phyloP scores from a whole-genome alignment of 2,329 filamentous ascomycete species.

The Talaromyces amestolkiae region DNA sequence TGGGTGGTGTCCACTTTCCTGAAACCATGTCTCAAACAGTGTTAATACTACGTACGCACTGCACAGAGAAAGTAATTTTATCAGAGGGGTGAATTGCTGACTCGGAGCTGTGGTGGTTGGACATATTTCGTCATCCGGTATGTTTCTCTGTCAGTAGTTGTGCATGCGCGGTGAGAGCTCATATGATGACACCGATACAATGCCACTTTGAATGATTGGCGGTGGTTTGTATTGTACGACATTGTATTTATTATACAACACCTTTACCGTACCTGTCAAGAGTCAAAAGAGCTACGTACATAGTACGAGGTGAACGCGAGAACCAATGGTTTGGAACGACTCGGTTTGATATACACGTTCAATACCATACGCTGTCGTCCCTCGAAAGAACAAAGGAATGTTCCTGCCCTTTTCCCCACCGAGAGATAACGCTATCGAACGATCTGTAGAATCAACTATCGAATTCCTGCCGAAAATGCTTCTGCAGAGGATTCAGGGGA shows the following conservation, averaged over 20 bases:
- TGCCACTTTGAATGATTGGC: not conserved
- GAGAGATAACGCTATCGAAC: constrained; percentile 9
- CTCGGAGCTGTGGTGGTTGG: not conserved
- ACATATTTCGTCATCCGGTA: not conserved
- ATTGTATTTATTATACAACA: not conserved
- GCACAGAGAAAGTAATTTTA: not conserved
- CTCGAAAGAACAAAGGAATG: not conserved
- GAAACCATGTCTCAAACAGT: constrained; percentile 20
- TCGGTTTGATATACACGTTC: no score
- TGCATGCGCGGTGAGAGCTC: not conserved
- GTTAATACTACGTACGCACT: not conserved
- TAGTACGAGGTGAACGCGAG: not conserved
- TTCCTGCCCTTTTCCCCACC: constrained; percentile 2
- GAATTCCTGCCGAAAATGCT: constrained; percentile 1
- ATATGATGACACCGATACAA: not conserved
- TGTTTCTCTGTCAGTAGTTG: not conserved
- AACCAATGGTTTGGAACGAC: no score
- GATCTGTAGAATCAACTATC: constrained; percentile 1
- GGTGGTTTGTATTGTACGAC: not conserved
- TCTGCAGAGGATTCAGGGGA: not conserved
- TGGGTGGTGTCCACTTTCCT: constrained; percentile 13
- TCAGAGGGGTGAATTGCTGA: not conserved
- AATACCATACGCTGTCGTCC: not conserved
- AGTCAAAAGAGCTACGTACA: not conserved
- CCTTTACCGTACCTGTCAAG: not conserved